Base-by-base conservation (phyloP, 805 yeast species). In the Candida rishiriensis region DNA sequence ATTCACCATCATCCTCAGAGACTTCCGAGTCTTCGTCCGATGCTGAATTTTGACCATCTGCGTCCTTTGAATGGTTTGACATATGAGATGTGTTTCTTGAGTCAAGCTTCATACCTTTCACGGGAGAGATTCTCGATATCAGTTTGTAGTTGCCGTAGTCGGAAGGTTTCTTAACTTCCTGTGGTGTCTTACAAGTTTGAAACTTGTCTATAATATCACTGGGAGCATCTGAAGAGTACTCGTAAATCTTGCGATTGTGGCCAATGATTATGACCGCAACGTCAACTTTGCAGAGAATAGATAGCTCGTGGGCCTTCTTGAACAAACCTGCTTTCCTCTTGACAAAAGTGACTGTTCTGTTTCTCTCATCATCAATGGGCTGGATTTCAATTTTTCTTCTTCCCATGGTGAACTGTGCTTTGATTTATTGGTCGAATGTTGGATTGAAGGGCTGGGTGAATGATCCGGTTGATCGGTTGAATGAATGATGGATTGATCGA, bases 311-410 rank as follows among this genome's bases (percentile, higher is more conserved):
- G 2, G 91, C 91, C 63, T 85, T 85, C 59, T 86, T 86, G 66
- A 93, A 90, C 29, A 91, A 71, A 2, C 99, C 99, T 0, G 96
- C 95, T 64, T 91, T 91, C 44, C 99, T 78, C 65, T 91, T 91
- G 50, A 88, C 88, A 63, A 91, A 93, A 0, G 99, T 91, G 15
- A 83, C 87, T 5, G 85, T 79, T 45, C 87, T 66, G 66, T 89
- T 91, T 44, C 98, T 73, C 63, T 91, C 97, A 55, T 91, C 96
- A 11, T 81, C 71, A 47, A 91, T 81, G 32, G 98, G 98, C 65
- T 87, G 81, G 56, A 91, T 91, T 50, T 86, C 93, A 52, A 91
- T 91, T 66, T 91, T 93, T 70, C 97, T 85, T 73, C 99, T 84
- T 42, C 99, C 99, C 99, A 91, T 93, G 40, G 32, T 46, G n/a